Evolutionary conservation across 208 protist genomes (phyloP).

Genomic region (Kentomonas sorsogonicus): DNA sequence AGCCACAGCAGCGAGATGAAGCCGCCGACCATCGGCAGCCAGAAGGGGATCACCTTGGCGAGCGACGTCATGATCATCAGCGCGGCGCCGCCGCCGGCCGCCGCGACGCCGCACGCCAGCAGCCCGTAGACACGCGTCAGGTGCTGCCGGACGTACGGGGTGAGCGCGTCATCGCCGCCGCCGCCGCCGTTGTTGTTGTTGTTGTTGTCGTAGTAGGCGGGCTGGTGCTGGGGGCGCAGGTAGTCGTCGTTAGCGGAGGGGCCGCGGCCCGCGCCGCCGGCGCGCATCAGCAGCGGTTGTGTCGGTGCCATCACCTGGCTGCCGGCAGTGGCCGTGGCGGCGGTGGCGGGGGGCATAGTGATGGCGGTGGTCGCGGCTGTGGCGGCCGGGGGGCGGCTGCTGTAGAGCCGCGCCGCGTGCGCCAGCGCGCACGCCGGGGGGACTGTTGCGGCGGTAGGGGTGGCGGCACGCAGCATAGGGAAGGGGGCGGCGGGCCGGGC

Average conservation of each 20-base stretch:
- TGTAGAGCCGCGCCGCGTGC: no score
- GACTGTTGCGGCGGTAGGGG: no score
- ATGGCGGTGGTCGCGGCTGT: neutral
- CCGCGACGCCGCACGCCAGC: constrained; percentile 22
- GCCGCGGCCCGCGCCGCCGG: no score
- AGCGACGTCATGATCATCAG: constrained; percentile 84
- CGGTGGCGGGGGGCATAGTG: neutral
- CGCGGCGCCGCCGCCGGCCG: constrained; percentile 32
- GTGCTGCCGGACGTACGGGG: constrained; percentile 76
- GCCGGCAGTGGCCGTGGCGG: constrained; percentile 11
- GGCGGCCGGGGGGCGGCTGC: no score
- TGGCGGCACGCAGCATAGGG: no score
- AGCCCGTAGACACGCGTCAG: constrained; percentile 80
- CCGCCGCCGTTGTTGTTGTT: constrained; percentile 20
- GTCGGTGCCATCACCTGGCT: constrained; percentile 14
- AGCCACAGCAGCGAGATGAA: constrained; percentile 86
- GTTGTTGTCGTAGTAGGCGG: constrained; percentile 35
- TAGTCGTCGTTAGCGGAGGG: constrained; percentile 26
- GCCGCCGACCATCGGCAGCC: constrained; percentile 75
- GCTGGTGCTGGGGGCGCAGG: constrained; percentile 33
- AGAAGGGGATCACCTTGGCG: constrained; percentile 62
- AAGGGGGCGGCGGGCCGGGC: no score
- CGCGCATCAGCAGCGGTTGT: constrained; percentile 19
- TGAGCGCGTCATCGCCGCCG: constrained; percentile 68
- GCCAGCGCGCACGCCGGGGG: no score